These are phyloP conservation scores for Ascochyta pisi DNA, from an alignment of 2,329 filamentous ascomycete genomes.

Conservation along the genomic window DNA sequence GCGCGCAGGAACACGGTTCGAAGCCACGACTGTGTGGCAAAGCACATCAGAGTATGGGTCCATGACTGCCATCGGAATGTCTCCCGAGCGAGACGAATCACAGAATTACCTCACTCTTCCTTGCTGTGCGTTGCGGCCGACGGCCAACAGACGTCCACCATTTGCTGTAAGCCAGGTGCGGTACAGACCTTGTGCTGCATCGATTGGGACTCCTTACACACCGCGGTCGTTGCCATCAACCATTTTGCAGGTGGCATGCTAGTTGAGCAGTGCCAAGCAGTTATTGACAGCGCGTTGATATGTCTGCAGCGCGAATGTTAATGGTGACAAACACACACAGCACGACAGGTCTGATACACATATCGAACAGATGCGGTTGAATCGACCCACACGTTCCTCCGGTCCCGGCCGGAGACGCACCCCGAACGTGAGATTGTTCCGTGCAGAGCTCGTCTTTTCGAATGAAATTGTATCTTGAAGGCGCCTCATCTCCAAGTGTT, in stretches of 20 bases:
- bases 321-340: neutral
- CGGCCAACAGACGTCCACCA: constrained; percentile 33
- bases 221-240: neutral
- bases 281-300: neutral
- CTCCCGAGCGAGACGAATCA: constrained; percentile 15
- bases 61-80: constrained; percentile 19
- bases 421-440: neutral
- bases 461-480: neutral
- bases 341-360: neutral
- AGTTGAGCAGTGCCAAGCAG: neutral
- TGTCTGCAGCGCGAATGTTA: neutral
- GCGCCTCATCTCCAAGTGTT: neutral
- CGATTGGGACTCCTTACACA: neutral
- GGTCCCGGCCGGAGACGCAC: neutral
- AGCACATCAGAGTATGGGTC: constrained; percentile 13
- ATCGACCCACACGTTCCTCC: constrained; percentile 12
- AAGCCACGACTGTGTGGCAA: constrained; percentile 14
- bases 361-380: neutral
- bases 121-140: constrained; percentile 20
- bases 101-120: constrained; percentile 12
- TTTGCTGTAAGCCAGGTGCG: constrained; percentile 22
- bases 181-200: constrained; percentile 3
- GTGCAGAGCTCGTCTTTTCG: neutral
- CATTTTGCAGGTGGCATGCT: neutral
- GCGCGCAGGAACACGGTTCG: constrained; percentile 17